A percentile compares a stretch with the other conserved stretches of the same genome.
phyloP scores from a whole-genome alignment of 495 filamentous ascomycete genomes.

The Pyrenula aspistea region DNA sequence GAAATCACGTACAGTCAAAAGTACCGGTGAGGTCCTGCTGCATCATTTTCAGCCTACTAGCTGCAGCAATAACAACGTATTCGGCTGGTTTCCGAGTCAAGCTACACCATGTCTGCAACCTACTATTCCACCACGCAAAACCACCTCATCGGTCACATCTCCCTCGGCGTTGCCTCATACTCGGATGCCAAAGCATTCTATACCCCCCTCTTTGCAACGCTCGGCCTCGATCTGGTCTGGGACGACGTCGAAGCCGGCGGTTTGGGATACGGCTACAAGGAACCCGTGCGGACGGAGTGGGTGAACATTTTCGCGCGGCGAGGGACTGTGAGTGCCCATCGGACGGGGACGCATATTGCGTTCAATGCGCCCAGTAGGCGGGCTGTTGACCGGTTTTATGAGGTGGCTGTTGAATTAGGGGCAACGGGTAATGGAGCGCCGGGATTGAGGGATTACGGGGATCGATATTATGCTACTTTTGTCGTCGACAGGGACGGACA shows the following conservation, averaged over 20 bases:
- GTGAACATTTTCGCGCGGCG: constrained; percentile 21
- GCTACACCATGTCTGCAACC: background rate
- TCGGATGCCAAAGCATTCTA: constrained; percentile 19
- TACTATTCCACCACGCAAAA: background rate
- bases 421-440: constrained; percentile 23
- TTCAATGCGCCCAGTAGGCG: constrained; percentile 19
- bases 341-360: constrained; percentile 20
- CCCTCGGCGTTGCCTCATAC: constrained; percentile 17
- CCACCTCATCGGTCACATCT: constrained; percentile 19
- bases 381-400: constrained; percentile 25
- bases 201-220: constrained; percentile 13
- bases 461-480: constrained; percentile 28
- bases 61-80: no score
- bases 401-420: constrained; percentile 18
- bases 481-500: constrained; percentile 28
- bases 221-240: constrained; percentile 21
- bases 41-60: no score
- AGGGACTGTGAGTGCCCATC: constrained; percentile 7
- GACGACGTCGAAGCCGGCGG: constrained; percentile 16
- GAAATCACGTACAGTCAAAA: no score
- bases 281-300: constrained; percentile 8
- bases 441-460: constrained; percentile 22
- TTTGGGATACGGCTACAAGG: constrained; percentile 18
- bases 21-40: no score
- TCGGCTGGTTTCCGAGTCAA: no score